A percentile compares a stretch with the other conserved stretches of the same genome.
Conservation (phyloP, 1,284 basidiomycete species). For the Ceratobasidium theobromae region DNA sequence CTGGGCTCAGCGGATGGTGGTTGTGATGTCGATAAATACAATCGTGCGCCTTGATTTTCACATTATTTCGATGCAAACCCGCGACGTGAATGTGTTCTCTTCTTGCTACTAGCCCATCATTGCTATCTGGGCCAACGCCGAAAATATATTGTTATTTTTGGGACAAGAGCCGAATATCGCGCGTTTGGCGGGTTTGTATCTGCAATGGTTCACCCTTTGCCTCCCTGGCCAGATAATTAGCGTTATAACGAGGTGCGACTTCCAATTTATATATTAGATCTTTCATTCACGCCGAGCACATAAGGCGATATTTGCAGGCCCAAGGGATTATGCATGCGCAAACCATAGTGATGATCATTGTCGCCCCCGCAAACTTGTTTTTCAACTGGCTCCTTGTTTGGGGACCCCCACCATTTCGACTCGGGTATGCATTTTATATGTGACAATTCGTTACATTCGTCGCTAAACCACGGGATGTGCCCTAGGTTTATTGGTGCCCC, state of each 20-base stretch:
- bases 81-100: background rate
- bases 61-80: constrained; percentile 39
- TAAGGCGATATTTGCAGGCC: constrained; percentile 87
- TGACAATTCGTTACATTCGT: background rate
- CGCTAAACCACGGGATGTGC: background rate
- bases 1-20: constrained; percentile 83
- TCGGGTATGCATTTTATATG: background rate
- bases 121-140: constrained; percentile 78
- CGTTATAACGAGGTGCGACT: constrained; percentile 55
- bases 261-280: background rate
- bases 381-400: constrained; percentile 72
- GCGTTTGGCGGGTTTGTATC: constrained; percentile 70
- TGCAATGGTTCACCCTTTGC: constrained; percentile 72
- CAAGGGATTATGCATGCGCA: constrained; percentile 84
- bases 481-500: constrained; percentile 94
- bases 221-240: constrained; percentile 73
- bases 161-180: constrained; percentile 88
- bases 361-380: constrained; percentile 82
- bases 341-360: constrained; percentile 76
- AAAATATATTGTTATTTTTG: constrained; percentile 75
- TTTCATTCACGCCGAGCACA: background rate
- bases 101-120: constrained; percentile 55
- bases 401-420: constrained; percentile 18
- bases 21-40: constrained; percentile 62
- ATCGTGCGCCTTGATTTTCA: constrained; percentile 52